Evolutionary conservation across 2,329 filamentous ascomycete species (phyloP), one percentile per base, ranked within the genome.

Genomic region (Diaporthe nobilis): DNA sequence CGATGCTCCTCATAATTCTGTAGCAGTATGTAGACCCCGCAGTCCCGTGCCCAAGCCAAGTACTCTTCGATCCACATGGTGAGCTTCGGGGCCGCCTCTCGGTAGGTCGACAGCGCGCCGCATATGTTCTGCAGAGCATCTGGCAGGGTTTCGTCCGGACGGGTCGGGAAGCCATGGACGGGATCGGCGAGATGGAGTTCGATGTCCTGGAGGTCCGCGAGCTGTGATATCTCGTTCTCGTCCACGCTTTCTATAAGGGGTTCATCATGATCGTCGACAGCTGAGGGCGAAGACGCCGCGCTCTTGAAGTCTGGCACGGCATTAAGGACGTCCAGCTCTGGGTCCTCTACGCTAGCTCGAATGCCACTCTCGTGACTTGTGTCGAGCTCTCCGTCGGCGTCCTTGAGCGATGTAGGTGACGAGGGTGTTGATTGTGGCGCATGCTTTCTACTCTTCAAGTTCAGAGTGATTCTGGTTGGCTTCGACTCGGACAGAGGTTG

Each of bases 401-500:
- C 72, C 55, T 75, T 58, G 81, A 86, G 86, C 10, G 88, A 88
- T 17, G 83, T 77, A 4, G 88, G 85, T 4, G 86, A 87, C 31
- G 87, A 86, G 25, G 85, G 82, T 39, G 84, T 84, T 22, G 83
- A 82, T 31, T 87, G 85, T 65, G 85, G 82, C 58, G 82, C 81
- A 22, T 84, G 85, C 57, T 81, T 83, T 76, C 82, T 80, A 78
- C 88, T 88, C 75, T 90, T 89, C 67, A 92, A 84, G 79, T 92
- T 92, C 72, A 92, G 88, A 13, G 91, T 92, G 68, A 92, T 89
- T 80, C 86, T 88, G 82, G 89, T 92, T 4, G 90, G 90, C 49
- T 88, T 86, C 51, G 86, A 85, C 53, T 86, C 87, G 25, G 84
- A 79, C 42, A 82, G 77, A 61, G 82, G 81, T 70, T 84, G 81